phyloP scores from a whole-genome alignment of 2,329 filamentous ascomycete genomes.

The Chaetoscypha palmicola region DNA sequence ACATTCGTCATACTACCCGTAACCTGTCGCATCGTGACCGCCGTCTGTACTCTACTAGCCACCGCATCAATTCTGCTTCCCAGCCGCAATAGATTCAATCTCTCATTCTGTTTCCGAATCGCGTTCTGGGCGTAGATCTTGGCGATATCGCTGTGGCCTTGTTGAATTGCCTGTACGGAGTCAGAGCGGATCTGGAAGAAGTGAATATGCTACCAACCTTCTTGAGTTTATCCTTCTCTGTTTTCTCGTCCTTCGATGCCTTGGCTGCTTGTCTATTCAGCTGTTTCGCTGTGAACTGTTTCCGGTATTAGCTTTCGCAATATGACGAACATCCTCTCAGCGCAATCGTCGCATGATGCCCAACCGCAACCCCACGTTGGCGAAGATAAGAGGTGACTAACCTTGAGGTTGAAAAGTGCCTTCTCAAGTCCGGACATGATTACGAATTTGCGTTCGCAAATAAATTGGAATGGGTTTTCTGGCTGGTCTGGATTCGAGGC shows the following conservation, averaged over 20 bases:
- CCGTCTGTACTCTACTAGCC: constrained; percentile 52
- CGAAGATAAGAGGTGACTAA: constrained; percentile 26
- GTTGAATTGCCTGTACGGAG: constrained; percentile 45
- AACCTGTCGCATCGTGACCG: constrained; percentile 46
- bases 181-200: not conserved
- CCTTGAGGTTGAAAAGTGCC: constrained; percentile 56
- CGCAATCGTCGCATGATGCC: no score
- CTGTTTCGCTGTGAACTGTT: constrained; percentile 55
- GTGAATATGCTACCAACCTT: constrained; percentile 36
- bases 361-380: no score
- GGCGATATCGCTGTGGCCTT: constrained; percentile 52
- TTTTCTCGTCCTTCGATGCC: constrained; percentile 52
- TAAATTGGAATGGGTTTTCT: not conserved
- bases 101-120: constrained; percentile 56
- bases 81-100: constrained; percentile 50
- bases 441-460: constrained; percentile 1
- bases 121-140: constrained; percentile 58
- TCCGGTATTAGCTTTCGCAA: not conserved
- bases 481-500: constrained; percentile 2
- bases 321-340: no score
- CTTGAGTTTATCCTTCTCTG: constrained; percentile 55
- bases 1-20: constrained; percentile 7
- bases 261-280: constrained; percentile 55
- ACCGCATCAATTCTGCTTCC: constrained; percentile 54
- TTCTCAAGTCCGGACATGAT: constrained; percentile 55